Evolutionary conservation across 177 flowering plant species (phyloP), one percentile per base, ranked within the genome.

Genomic region (Tripterygium wilfordii): DNA sequence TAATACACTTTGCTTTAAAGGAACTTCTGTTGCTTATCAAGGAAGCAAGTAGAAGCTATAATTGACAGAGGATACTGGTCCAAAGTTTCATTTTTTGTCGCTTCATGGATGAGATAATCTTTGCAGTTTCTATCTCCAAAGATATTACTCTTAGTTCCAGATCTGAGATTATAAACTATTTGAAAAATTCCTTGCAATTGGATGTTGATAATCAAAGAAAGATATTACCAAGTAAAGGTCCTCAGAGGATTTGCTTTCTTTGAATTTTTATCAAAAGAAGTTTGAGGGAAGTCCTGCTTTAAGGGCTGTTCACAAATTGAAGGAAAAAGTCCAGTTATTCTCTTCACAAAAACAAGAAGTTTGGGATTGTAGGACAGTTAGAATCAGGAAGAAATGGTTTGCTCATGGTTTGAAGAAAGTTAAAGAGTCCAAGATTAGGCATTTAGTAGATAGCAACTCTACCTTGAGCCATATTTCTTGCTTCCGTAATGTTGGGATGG

Each of bases 311-410:
- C 96, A 92, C 75, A 92, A 86, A 73, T 65, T 92, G 47, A 88
- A 79, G 63, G 88, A 86, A 27, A 86, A 86, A 52, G 74, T 92
- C 6, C 57, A 54, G 35, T 36, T 80, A 33, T 84, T 88, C 68
- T 82, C 83, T 42, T 75, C 54, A 23, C 96, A 92, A 53, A 88
- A 79, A 59, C 75, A 77, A 41, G 82, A 80, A 44, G 54, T 70
- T 36, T 92, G 96, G 96, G 71, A 82, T 66, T 71, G 56, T 8
- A 78, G 80, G 55, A 79, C 72, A 4, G 53, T 61, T 45, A 68
- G 87, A 55, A 79, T 88, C 32, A 94, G 96, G 30, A 85, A 86
- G 64, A 92, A 84, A 64, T 85, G 90, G 70, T 50, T 92, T 32
- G 96, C 69, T 54, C 82, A 82, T 70, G 86, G 95, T 33, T 64